These are phyloP conservation scores for Aspergillus calidoustus DNA, from an alignment of 2,329 filamentous ascomycete species.

Conservation along the genomic window DNA sequence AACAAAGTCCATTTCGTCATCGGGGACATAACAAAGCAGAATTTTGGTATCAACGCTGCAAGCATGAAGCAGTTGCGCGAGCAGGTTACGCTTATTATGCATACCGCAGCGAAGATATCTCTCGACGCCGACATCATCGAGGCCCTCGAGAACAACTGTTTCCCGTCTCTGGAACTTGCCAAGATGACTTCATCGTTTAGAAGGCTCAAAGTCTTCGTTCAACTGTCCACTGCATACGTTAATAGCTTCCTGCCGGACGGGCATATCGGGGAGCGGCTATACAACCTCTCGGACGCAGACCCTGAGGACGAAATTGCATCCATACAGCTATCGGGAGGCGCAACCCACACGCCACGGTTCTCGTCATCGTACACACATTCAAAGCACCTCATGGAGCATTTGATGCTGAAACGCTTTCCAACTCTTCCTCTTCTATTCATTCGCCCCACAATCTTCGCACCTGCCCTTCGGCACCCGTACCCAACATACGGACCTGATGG, in stretches of 20 bases:
- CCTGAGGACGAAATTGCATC: conserved; percentile 34
- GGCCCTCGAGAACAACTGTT: conserved; percentile 38
- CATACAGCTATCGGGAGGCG: conserved; percentile 24
- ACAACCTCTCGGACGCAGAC: conserved; percentile 29
- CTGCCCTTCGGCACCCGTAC: conserved; percentile 35
- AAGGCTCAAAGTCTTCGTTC: conserved; percentile 34
- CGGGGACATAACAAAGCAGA: conserved; percentile 32
- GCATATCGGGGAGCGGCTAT: conserved; percentile 32
- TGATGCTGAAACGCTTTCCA: conserved; percentile 33
- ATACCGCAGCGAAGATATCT: conserved; percentile 38
- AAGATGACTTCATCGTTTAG: conserved; percentile 32
- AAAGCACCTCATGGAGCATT: conserved; percentile 38
- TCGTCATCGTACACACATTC: conserved; percentile 38
- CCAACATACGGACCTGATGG: conserved; percentile 36
- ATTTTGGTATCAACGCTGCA: conserved; percentile 31
- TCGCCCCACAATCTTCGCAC: conserved; percentile 38
- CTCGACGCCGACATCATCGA: conserved; percentile 34
- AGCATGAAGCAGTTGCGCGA: conserved; percentile 26
- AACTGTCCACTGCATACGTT: conserved; percentile 37
- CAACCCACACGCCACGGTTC: conserved; percentile 28
- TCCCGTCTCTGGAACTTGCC: conserved; percentile 36
- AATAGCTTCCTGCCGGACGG: conserved; percentile 40
- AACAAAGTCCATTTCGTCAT: conserved; percentile 35
- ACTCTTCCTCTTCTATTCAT: conserved; percentile 34
- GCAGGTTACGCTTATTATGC: conserved; percentile 39